Base-by-base conservation (phyloP, 495 filamentous ascomycete species). In the Lineolata rhizophorae region DNA sequence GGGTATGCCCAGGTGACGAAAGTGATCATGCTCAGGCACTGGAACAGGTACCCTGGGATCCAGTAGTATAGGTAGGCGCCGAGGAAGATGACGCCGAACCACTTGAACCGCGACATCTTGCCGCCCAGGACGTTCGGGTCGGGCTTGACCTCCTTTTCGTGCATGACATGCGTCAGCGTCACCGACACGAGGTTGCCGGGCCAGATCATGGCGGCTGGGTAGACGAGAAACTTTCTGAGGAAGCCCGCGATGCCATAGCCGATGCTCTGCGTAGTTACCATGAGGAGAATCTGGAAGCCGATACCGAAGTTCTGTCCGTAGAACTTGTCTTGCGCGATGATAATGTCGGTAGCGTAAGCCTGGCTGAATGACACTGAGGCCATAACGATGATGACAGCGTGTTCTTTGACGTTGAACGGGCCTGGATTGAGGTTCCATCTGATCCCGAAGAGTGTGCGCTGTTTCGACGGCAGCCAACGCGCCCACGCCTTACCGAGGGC, bases 311-410 rank as follows among this genome's bases (percentile, higher is more conserved):
- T 22, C n/a, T 34, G 30, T 20, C 31, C 31, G 36, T 39, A 40
- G 16, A 41, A 34, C 2, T 30, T 35, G 1, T 35, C 26, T 4
- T 39, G 19, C 4, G 41, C 41, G 22, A 39, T 31, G 2, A 36
- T 35, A 4, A 27, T 30, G 25, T 44, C 37, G 10, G 38, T 34
- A 38, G 22, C 32, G 38, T 44, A 18, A 39, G 30, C 39, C 29
- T 15, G 11, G 14, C 9, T 26, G 6, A 2, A 33, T 2, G 30
- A 3, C 5, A 18, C 20, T 27, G 5, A 18, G 11, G 17, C n/a
- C 75, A 81, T 83, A 38, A 81, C 68, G 4, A 73, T 72, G 38
- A 83, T 76, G 38, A 83, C 55, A 4, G 70, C 64, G 55, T 83
- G 76, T 44, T 80, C 74, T 44, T 83, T 83, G 49, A 78, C 66